A percentile compares a stretch with the other conserved stretches of the same genome.
phyloP scores from a whole-genome alignment of 2,329 filamentous ascomycete genomes.

The Pseudogymnoascus sp. region DNA sequence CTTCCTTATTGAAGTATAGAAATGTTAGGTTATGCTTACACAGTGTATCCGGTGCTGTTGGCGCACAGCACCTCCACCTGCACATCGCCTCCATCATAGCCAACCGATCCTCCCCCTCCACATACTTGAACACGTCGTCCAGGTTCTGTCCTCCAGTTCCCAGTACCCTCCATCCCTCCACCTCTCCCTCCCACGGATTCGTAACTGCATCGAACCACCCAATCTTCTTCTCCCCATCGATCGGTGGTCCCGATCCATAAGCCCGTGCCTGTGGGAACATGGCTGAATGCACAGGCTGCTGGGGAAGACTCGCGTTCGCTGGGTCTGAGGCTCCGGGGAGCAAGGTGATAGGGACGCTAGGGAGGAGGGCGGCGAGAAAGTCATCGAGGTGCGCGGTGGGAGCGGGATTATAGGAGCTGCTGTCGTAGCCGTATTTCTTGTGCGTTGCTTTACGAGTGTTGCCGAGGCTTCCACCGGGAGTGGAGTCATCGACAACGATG shows the following conservation, averaged over 20 bases:
- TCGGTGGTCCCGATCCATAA: constrained; percentile 46
- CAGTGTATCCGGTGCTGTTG: constrained; percentile 90
- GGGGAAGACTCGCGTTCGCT: constrained; percentile 80
- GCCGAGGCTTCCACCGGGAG: constrained; percentile 24
- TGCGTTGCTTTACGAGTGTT: constrained; percentile 31
- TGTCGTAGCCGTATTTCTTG: constrained; percentile 94
- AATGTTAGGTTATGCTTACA: constrained; percentile 50
- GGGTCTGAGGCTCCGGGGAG: constrained; percentile 80
- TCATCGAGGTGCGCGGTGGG: constrained; percentile 78
- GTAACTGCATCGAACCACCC: constrained; percentile 85
- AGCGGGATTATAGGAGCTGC: constrained; percentile 74
- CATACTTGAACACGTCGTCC: constrained; percentile 87
- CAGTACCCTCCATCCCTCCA: constrained; percentile 83
- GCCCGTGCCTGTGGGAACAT: constrained; percentile 73
- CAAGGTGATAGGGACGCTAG: constrained; percentile 79
- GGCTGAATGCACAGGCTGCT: constrained; percentile 86
- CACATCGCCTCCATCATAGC: constrained; percentile 93
- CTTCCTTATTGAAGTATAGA: neutral
- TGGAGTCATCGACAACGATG: constrained; percentile 37
- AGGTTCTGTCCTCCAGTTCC: constrained; percentile 88
- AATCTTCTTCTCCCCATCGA: constrained; percentile 31
- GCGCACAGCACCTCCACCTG: constrained; percentile 82
- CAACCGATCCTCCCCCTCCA: constrained; percentile 67
- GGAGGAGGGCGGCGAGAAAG: constrained; percentile 73
- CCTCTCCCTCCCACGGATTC: constrained; percentile 85